These are phyloP conservation scores for Talaromyces sp. DNA, from an alignment of 2,329 filamentous ascomycete genomes.

Conservation along the genomic window DNA sequence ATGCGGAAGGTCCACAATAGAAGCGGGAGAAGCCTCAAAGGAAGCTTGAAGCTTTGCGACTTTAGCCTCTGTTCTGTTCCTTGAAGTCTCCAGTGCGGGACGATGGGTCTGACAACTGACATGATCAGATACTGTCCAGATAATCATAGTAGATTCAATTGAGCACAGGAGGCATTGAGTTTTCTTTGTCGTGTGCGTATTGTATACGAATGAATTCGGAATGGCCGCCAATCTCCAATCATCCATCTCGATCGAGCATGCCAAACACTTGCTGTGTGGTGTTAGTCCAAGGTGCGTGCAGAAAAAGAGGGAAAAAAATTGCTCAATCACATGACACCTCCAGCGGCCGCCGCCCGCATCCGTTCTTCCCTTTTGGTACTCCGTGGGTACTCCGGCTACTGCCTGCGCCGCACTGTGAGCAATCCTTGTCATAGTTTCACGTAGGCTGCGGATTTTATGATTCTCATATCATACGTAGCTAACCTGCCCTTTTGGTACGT, in stretches of 20 bases:
- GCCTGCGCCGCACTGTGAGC: not conserved
- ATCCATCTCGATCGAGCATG: not conserved
- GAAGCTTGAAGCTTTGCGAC: constrained; percentile 11
- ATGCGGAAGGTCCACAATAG: constrained; percentile 18
- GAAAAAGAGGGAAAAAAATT: not conserved
- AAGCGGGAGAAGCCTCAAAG: constrained; percentile 20
- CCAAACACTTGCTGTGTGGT: not conserved
- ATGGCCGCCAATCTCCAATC: not conserved
- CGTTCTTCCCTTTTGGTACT: not conserved
- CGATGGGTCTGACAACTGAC: constrained; percentile 9
- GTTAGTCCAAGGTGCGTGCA: not conserved
- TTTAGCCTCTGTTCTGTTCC: not conserved
- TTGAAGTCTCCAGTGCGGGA: constrained; percentile 13
- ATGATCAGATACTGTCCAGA: not conserved
- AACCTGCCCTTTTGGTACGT: not conserved
- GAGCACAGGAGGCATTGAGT: not conserved
- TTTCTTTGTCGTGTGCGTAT: not conserved
- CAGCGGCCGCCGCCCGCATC: not conserved
- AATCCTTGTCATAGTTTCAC: not conserved
- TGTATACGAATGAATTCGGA: not conserved
- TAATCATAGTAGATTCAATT: too few species aligned
- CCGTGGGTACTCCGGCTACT: not conserved
- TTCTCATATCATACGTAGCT: not conserved
- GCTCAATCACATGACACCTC: constrained; percentile 7
- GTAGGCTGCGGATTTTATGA: not conserved